Percentiles rank a stretch among this genome's conserved stretches.
phyloP scores from a whole-genome alignment of 129 eudicot genomes.

The Helichrysum umbraculigerum region DNA sequence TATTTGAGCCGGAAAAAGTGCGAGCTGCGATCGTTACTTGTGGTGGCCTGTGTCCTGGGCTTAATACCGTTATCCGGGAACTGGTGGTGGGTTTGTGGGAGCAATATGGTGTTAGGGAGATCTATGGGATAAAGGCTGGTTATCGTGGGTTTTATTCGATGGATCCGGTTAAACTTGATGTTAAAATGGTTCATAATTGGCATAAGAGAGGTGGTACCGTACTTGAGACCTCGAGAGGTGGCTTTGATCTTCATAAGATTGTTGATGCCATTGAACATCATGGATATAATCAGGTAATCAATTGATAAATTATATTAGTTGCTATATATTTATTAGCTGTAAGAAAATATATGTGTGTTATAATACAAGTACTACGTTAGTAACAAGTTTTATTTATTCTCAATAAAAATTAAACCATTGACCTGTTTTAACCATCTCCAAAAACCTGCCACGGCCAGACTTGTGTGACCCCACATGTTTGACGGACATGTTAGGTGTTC shows the following conservation, averaged over 20 bases:
- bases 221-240: constrained; percentile 85
- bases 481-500: too few relatives aligned
- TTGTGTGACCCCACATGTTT: too few relatives aligned
- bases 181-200: constrained; percentile 70
- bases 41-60: constrained; percentile 87
- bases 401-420: too few relatives aligned
- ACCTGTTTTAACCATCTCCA: too few relatives aligned
- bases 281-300: constrained; percentile 59
- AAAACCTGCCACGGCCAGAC: too few relatives aligned
- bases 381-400: too few relatives aligned
- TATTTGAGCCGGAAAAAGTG: constrained; percentile 39
- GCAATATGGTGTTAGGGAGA: constrained; percentile 65
- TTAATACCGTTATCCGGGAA: constrained; percentile 82
- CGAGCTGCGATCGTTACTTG: constrained; percentile 83
- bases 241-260: constrained; percentile 70
- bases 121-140: constrained; percentile 62
- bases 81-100: constrained; percentile 80
- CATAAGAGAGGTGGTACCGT: constrained; percentile 84
- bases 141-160: constrained; percentile 65
- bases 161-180: constrained; percentile 52
- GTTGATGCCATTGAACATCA: constrained; percentile 64
- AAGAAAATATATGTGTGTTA: too few relatives aligned
- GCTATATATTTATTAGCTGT: neutral
- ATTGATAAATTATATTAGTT: neutral
- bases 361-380: too few relatives aligned